Conservation (phyloP, 2,329 filamentous ascomycete species). For the Epichloe sylvatica region DNA sequence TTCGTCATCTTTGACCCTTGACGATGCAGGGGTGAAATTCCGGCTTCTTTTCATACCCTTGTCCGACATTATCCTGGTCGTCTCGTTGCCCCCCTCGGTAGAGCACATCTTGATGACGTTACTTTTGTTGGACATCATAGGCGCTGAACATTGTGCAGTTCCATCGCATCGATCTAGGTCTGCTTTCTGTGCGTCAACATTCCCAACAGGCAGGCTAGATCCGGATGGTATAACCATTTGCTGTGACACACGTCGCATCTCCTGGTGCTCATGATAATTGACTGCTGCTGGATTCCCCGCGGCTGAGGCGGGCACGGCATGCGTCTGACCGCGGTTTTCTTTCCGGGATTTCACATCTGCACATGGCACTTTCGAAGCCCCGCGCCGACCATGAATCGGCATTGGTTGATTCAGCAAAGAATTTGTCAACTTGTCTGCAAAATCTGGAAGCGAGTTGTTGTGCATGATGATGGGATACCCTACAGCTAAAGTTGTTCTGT, state of each 20-base stretch:
- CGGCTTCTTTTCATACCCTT: slow-evolving; percentile 32
- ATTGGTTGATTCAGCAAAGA: slow-evolving; percentile 35
- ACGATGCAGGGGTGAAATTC: slow-evolving; percentile 31
- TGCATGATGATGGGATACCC: slow-evolving; percentile 11
- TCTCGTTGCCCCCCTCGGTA: not conserved
- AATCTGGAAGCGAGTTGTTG: slow-evolving; percentile 15
- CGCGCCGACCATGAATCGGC: slow-evolving; percentile 20
- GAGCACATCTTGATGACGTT: not conserved
- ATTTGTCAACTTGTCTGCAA: slow-evolving; percentile 30
- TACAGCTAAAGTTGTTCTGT: slow-evolving; percentile 2
- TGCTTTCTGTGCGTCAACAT: not conserved
- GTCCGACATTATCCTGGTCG: slow-evolving; percentile 10
- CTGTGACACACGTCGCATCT: slow-evolving; percentile 28
- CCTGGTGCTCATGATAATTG: slow-evolving; percentile 13
- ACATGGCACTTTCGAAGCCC: slow-evolving; percentile 18
- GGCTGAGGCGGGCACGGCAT: slow-evolving; percentile 5
- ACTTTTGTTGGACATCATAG: not conserved
- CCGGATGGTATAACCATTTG: slow-evolving; percentile 19
- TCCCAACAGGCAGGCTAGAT: slow-evolving; percentile 8
- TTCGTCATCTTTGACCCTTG: slow-evolving; percentile 33
- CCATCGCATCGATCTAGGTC: not conserved
- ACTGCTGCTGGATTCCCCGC: slow-evolving; percentile 9
- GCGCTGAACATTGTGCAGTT: not conserved
- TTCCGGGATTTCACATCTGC: slow-evolving; percentile 31
- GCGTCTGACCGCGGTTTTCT: slow-evolving; percentile 22